These are phyloP conservation scores for Microdochium bolleyi DNA, from an alignment of 2,329 filamentous ascomycete genomes.

Conservation along the genomic window DNA sequence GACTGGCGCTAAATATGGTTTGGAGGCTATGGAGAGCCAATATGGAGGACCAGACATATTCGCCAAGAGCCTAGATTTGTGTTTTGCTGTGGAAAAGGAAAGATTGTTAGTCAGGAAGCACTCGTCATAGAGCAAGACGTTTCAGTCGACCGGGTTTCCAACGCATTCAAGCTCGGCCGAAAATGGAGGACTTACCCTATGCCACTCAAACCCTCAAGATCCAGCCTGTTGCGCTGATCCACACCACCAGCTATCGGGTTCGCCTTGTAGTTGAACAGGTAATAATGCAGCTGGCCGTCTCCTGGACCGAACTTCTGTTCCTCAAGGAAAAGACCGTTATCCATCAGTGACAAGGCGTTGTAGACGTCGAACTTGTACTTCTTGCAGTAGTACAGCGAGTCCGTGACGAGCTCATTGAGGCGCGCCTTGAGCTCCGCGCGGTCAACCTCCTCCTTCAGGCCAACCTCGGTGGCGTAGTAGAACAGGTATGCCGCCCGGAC, in stretches of 20 bases:
- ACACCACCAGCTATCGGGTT: constrained; percentile 81
- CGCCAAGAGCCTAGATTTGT: not conserved
- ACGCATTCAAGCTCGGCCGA: not conserved
- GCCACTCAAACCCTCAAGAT: constrained; percentile 72
- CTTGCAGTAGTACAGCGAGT: constrained; percentile 84
- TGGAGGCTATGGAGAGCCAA: too few species aligned
- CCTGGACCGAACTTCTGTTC: constrained; percentile 92
- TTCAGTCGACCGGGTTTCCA: not conserved
- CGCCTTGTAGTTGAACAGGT: constrained; percentile 94
- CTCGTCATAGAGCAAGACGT: not conserved
- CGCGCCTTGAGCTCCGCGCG: constrained; percentile 62
- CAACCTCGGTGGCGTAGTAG: constrained; percentile 87
- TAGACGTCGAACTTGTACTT: constrained; percentile 84
- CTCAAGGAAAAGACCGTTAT: constrained; percentile 89
- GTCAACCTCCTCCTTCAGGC: constrained; percentile 50
- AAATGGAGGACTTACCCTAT: constrained; percentile 66
- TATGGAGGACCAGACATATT: too few species aligned
- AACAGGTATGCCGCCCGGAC: constrained; percentile 92
- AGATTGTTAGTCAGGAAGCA: not conserved
- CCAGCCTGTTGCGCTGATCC: constrained; percentile 68
- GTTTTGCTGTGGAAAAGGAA: not conserved
- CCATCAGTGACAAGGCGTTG: constrained; percentile 87
- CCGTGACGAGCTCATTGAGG: constrained; percentile 72
- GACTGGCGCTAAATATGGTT: too few species aligned
- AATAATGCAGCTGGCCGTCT: constrained; percentile 93